Base-by-base conservation (phyloP, 345 rosid genomes). In the Turritis glabra region DNA sequence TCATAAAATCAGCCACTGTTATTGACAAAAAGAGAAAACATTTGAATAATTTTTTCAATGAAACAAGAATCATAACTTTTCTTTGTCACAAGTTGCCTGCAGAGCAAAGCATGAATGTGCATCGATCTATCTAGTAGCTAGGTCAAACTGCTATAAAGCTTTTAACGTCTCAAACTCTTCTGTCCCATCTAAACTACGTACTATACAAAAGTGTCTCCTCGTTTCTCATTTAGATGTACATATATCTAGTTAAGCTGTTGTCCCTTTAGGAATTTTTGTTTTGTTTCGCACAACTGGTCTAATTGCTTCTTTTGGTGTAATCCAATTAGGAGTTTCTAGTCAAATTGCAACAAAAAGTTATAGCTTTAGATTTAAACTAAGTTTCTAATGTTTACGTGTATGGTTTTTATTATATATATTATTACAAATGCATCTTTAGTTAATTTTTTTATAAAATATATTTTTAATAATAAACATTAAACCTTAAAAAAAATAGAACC, bases 271-370 rank as follows among this genome's bases (percentile, higher is more conserved):
- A 30, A 3, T 2, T 2, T 6, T 46, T 30, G 15, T n/a, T 64
- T 46, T 27, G 8, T 25, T 13, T 25, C 25, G 11, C 55, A 47
- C 43, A 32, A 47, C 6, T 66, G 47, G 48, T 51, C 50, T 53
- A 21, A 25, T 52, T 67, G 72, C 37, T 67, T 38, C 51, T 7
- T n/a, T 37, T 23, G 50, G 48, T 67, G 62, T 53, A 23, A 17
- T 38, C 62, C 50, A 67, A 25, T 52, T 17, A 38, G 2, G 61
- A 52, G 2, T 38, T 37, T 38, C 8, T 21, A 38, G 27, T 38
- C 72, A 67, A n/a, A 23, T 67, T 52, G 72, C 33, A 65, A 37
- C 11, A 67, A 52, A 51, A 50, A 33, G 21, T 66, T 48, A 21
- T n/a, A 15, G 35, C 37, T 50, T 66, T 33, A 33, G 33, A 51